Base-by-base conservation (phyloP, 2,329 filamentous ascomycete species). In the Beauveria medogensis region DNA sequence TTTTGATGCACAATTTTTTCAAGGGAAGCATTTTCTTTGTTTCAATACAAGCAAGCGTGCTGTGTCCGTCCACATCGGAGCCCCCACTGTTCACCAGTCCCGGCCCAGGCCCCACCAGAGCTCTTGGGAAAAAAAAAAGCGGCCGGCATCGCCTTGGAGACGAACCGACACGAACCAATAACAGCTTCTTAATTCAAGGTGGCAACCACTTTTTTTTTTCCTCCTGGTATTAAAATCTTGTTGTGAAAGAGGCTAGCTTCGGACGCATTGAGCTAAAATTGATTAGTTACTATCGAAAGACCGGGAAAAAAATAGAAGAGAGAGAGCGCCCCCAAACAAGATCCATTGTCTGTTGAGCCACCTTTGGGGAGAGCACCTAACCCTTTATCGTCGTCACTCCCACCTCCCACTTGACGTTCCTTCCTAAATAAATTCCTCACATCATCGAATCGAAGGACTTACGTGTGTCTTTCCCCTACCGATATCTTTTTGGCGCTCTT, bases 141-240 rank as follows among this genome's bases (percentile, higher is more conserved):
- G 51, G 37, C 37, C 52, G 52, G 52, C 37, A 34, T 54, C 52
- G 52, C 52, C 52, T 37, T 43, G 22, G 51, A 54, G 51, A 54
- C 51, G 20, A 37, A 10, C 3, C 34, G 16, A 28, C 30, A 28
- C 30, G 30, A 52, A 52, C 28, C 46, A 48, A 14, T 48, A 14
- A 20, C 34, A 24, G 18, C 26, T 40, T n/a, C 30, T 24, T 5
- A 16, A 37, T 37, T 16, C 34, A 37, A 14, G 14, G 34, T 37
- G 34, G 34, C 34, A 37, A 37, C 52, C 37, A 43, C 51, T 53
- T 43, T 24, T 53, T 18, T 40, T 37, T 37, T 52, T 52, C 22
- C 22, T n/a, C 12, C 16, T 20, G 40, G 8, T 53, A 14, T 24
- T 16, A 12, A 26, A 24, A 4, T 14, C 16, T 20, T 37, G 5